Evolutionary conservation across 225 moss, liverwort and hornwort genomes (phyloP).

Genomic region (Polytrichum formosum): DNA sequence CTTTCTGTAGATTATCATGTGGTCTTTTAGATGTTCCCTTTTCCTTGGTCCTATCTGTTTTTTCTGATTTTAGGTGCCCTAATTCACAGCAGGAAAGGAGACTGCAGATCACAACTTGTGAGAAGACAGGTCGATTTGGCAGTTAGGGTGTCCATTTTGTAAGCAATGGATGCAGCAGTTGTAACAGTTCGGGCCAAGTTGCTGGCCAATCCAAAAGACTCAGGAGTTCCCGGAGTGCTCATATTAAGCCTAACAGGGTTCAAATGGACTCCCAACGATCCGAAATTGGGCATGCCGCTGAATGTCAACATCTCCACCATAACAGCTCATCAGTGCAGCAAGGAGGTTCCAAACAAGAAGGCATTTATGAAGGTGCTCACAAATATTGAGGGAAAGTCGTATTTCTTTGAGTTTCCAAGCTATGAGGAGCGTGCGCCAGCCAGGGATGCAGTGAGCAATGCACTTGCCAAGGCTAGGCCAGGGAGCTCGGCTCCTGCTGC

Average conservation of each 20-base stretch:
- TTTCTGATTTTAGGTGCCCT: no score
- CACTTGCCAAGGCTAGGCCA: constrained; percentile 27
- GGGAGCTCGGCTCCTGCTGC: constrained; percentile 31
- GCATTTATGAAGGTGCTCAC: constrained; percentile 79
- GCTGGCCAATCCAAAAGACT: constrained; percentile 52
- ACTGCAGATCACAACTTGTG: no score
- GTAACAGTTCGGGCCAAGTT: constrained; percentile 78
- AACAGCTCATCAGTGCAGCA: constrained; percentile 70
- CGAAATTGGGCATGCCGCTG: constrained; percentile 30
- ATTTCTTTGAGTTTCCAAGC: constrained; percentile 78
- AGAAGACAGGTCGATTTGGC: no score
- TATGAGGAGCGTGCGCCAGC: constrained; percentile 71
- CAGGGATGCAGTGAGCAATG: constrained; percentile 72
- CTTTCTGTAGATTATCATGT: no score
- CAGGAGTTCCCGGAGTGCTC: constrained; percentile 61
- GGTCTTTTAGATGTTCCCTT: no score
- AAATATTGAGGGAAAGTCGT: constrained; percentile 65
- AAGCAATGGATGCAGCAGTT: constrained; percentile 61
- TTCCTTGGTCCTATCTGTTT: no score
- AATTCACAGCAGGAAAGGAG: no score
- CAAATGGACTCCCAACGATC: constrained; percentile 75
- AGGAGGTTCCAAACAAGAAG: constrained; percentile 70
- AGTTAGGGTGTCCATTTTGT: no score
- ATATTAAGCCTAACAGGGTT: constrained; percentile 65
- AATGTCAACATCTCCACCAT: constrained; percentile 65